These are phyloP conservation scores for Phytopythium montanum DNA, from an alignment of 352 stramenopile species.

Conservation along the genomic window DNA sequence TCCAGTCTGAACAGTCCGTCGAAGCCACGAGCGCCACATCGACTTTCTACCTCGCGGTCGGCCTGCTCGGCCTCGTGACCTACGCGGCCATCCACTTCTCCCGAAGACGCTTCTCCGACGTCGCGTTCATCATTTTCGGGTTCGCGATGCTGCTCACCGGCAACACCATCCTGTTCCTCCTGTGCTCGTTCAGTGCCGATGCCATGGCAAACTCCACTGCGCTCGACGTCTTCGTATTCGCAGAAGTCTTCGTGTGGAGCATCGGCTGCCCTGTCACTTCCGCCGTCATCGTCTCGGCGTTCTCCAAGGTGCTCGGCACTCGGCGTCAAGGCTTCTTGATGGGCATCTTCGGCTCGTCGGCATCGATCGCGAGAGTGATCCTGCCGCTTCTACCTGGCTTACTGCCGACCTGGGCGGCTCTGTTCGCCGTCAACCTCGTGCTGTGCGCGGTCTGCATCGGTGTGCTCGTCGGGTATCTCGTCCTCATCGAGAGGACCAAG, in stretches of 20 bases:
- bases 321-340: constrained; percentile 48
- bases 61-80: constrained; percentile 44
- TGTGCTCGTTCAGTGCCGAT: constrained; percentile 13
- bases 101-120: constrained; percentile 33
- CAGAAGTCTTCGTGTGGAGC: constrained; percentile 60
- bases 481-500: background rate
- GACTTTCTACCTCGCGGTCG: constrained; percentile 49
- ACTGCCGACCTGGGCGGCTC: constrained; percentile 32
- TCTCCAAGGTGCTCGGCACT: constrained; percentile 55
- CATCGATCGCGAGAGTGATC: constrained; percentile 51
- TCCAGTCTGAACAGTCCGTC: constrained; percentile 18
- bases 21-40: constrained; percentile 28
- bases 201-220: constrained; percentile 4
- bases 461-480: constrained; percentile 23
- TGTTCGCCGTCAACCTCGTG: constrained; percentile 44
- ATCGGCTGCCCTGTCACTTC: constrained; percentile 53
- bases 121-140: constrained; percentile 40
- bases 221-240: constrained; percentile 33
- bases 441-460: constrained; percentile 40
- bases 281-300: constrained; percentile 48
- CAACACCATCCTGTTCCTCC: constrained; percentile 36
- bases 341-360: constrained; percentile 57
- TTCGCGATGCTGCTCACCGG: constrained; percentile 43
- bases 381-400: constrained; percentile 53
- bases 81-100: constrained; percentile 34